Evolutionary conservation across 176 grass and related monocot genomes (phyloP).

Genomic region (Rhynchospora pubera): DNA sequence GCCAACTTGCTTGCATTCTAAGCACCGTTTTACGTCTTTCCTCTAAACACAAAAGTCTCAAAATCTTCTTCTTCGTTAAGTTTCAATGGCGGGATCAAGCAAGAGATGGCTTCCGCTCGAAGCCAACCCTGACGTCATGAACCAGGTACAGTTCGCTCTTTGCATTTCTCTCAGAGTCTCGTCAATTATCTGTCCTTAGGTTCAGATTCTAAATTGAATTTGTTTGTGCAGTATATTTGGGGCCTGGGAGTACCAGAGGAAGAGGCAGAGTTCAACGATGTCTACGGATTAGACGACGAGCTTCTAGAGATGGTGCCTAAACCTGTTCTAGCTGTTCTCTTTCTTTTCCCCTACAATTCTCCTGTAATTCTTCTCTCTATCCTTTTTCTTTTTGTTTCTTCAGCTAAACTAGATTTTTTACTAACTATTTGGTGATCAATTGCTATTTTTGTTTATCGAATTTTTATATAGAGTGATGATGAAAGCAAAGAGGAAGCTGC

Average conservation of each 20-base stretch:
- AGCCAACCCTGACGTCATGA: slow-evolving; percentile 88
- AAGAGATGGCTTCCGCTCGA: slow-evolving; percentile 91
- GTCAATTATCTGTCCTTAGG: background rate
- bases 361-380: slow-evolving; percentile 18
- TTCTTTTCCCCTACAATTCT: slow-evolving; percentile 72
- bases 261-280: slow-evolving; percentile 71
- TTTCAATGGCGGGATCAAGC: slow-evolving; percentile 21
- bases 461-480: slow-evolving; percentile 14
- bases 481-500: slow-evolving; percentile 9
- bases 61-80: background rate
- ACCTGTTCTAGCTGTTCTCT: slow-evolving; percentile 87
- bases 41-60: too few species aligned
- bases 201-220: background rate
- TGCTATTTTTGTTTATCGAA: background rate
- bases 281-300: slow-evolving; percentile 92
- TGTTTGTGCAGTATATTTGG: slow-evolving; percentile 61
- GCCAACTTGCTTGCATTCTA: background rate
- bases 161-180: background rate
- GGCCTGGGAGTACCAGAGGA: slow-evolving; percentile 69
- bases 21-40: slow-evolving; percentile 7
- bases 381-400: background rate
- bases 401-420: background rate
- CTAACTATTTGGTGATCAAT: background rate
- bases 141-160: slow-evolving; percentile 39
- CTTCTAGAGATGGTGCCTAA: slow-evolving; percentile 81